Evolutionary conservation across 2,329 filamentous ascomycete genomes (phyloP).

Genomic region (Fusarium dlaminii): DNA sequence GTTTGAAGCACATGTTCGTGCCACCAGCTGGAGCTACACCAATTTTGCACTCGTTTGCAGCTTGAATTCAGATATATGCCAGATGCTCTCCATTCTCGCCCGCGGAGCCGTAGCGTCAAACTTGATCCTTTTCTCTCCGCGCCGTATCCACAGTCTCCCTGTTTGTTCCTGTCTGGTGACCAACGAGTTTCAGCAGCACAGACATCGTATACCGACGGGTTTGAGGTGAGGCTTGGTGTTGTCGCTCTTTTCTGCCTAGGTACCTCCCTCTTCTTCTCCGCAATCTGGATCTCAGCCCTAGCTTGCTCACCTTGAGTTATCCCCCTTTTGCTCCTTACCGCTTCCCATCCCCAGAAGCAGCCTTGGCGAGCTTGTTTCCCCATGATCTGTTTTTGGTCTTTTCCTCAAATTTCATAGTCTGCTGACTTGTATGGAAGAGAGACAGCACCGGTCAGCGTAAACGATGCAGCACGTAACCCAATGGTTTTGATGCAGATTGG

Average conservation of each 20-base stretch:
- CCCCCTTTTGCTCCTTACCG: conserved; percentile 13
- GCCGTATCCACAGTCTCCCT: conserved; percentile 21
- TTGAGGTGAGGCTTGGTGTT: conserved; percentile 21
- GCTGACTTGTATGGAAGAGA: conserved; percentile 1
- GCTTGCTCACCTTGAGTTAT: conserved; percentile 15
- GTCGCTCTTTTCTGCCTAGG: conserved; percentile 6
- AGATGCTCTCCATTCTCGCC: neutral
- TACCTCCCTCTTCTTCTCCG: conserved; percentile 12
- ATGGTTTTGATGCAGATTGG: neutral
- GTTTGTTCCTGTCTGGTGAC: conserved; percentile 32
- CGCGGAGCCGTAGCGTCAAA: conserved; percentile 27
- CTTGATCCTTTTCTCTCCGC: conserved; percentile 15
- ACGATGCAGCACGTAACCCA: conserved; percentile 25
- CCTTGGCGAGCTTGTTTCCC: conserved; percentile 24
- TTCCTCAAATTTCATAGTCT: neutral
- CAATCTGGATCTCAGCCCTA: conserved; percentile 34
- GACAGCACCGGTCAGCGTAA: neutral
- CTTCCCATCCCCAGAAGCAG: neutral
- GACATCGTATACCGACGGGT: conserved; percentile 17
- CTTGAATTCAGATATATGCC: neutral
- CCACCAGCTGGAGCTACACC: neutral
- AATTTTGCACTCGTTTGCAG: neutral
- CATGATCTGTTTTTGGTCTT: neutral
- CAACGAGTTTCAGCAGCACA: conserved; percentile 24
- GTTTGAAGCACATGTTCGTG: neutral